Evolutionary conservation across 148 eudicot genomes (phyloP), one percentile per base, ranked within the genome.

Genomic region (Rhododendron simsii): DNA sequence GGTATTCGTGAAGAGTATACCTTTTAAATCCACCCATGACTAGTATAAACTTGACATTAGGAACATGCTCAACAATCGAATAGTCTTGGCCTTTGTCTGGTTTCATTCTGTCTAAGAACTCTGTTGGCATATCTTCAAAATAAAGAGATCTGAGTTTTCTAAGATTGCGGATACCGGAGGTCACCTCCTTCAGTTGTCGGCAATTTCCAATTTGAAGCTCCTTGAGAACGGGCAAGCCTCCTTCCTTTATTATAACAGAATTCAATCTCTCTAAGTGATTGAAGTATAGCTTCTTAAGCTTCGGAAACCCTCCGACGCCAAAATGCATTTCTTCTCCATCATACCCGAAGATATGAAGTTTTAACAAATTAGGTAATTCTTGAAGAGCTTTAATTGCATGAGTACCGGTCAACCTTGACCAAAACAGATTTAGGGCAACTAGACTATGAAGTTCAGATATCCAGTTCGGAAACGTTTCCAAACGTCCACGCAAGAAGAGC

Each of bases 161-260:
- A 4, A 76, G 80, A 14, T 76, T 21, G 16, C 12, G 13, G 11
- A 76, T 76, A 0, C 50, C 48, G 47, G 48, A 76, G 23, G 80
- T 28, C 5, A 76, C 80, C 26, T 39, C 50, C 26, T 76, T 16
- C 50, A 76, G 50, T 76, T 76, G 80, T 9, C 3, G 80, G 48
- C 50, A 1, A 0, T 0, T 13, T 5, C 14, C 14, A 2, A 76
- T 37, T 4, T 0, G 0, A 37, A 39, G 50, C 1, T 5, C 0
- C 18, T 76, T 0, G 20, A 76, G 80, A 37, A 39, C 13, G 10
- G 80, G 47, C 48, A 76, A 76, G 2, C 48, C 48, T 18, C 80
- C 80, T 76, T 76, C 50, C 80, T 76, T 26, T 18, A 76, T 41
- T 7, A 76, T 20, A 3, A 76, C 11, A 2, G 80, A 37, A 76